Conservation (phyloP, 306 rosid genomes). For the Pterocarpus santalinus region DNA sequence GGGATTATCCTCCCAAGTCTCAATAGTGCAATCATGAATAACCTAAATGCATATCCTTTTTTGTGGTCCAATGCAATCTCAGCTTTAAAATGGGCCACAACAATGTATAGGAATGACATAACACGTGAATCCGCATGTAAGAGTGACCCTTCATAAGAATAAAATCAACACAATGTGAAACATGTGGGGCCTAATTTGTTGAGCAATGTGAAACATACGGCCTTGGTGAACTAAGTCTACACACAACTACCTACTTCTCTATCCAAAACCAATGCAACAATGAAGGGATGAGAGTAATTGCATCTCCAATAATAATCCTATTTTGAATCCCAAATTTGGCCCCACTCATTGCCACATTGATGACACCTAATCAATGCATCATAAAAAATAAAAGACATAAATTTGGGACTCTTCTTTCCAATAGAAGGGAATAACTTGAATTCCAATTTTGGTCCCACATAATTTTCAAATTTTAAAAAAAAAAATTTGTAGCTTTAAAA, state of each 20-base stretch:
- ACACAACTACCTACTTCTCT: not conserved
- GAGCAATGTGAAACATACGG: not conserved
- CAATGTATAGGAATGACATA: constrained; percentile 28
- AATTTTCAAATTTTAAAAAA: too few species aligned
- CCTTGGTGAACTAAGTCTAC: constrained; percentile 17
- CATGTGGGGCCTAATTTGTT: constrained; percentile 42
- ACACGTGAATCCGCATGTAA: constrained; percentile 38
- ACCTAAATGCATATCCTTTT: not conserved
- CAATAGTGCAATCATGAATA: not conserved
- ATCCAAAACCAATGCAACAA: not conserved
- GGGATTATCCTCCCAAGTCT: not conserved
- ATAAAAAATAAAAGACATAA: too few species aligned
- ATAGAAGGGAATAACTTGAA: too few species aligned
- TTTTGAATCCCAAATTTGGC: too few species aligned
- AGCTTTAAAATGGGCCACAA: constrained; percentile 40
- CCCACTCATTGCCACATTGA: too few species aligned
- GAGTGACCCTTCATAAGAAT: constrained; percentile 28
- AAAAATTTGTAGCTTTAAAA: too few species aligned
- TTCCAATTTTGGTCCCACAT: too few species aligned
- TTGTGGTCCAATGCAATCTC: constrained; percentile 42
- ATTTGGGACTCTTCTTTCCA: too few species aligned
- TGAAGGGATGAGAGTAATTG: not conserved
- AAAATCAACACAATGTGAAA: constrained; percentile 29
- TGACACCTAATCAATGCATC: too few species aligned
- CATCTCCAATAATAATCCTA: too few species aligned